Percentiles rank a stretch among this genome's conserved stretches.
Evolutionary conservation across 305 asterid species (phyloP).

Genomic region (Stenogyne calaminthoides): DNA sequence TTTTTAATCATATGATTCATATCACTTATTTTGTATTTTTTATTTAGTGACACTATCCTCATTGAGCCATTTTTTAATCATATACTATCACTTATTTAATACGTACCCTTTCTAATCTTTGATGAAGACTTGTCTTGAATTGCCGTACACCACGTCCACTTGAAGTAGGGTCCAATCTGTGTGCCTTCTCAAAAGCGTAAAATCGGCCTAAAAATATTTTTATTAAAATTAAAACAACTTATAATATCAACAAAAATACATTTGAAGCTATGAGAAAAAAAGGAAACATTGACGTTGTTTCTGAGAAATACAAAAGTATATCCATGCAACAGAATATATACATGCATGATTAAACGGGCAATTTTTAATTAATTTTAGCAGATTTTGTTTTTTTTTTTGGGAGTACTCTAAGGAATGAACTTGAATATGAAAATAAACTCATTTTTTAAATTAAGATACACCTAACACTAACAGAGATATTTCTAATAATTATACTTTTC

Average conservation of each 20-base stretch:
- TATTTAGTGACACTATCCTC: too few relatives aligned
- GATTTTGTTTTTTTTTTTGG: neutral
- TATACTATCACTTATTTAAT: too few relatives aligned
- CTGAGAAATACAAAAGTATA: too few relatives aligned
- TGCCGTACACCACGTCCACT: conserved; percentile 99
- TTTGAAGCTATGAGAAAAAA: neutral
- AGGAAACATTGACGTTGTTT: too few relatives aligned
- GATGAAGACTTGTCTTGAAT: conserved; percentile 93
- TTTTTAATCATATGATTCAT: too few relatives aligned
- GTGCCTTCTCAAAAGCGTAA: conserved; percentile 98
- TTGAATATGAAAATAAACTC: neutral
- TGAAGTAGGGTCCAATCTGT: conserved; percentile 87
- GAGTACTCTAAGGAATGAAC: neutral
- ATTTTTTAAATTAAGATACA: neutral
- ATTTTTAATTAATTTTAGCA: too few relatives aligned
- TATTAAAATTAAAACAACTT: neutral
- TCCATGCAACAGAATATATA: too few relatives aligned
- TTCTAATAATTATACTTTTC: neutral
- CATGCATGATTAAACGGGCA: neutral
- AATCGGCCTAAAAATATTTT: conserved; percentile 64
- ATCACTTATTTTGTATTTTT: too few relatives aligned
- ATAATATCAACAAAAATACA: neutral
- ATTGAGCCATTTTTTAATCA: too few relatives aligned
- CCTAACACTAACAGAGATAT: neutral
- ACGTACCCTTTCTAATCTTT: conserved; percentile 84